Evolutionary conservation across 1,284 basidiomycete genomes (phyloP).

Genomic region (Bothia castanella): DNA sequence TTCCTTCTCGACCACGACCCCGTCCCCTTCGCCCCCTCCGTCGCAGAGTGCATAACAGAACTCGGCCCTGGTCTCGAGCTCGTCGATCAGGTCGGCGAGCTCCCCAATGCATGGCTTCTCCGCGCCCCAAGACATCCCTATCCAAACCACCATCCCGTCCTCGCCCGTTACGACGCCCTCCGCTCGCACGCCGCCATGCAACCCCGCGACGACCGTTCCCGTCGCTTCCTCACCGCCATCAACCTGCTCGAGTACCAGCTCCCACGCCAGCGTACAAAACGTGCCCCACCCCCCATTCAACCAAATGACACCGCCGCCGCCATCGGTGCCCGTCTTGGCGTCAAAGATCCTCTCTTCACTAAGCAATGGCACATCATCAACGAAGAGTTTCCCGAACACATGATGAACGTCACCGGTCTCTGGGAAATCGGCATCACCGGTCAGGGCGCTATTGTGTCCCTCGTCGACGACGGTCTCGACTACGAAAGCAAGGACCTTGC

Average conservation of each 20-base stretch:
- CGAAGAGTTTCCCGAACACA: constrained; percentile 67
- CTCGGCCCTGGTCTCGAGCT: constrained; percentile 82
- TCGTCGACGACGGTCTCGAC: constrained; percentile 97
- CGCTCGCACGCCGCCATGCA: constrained; percentile 35
- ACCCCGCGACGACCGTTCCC: constrained; percentile 32
- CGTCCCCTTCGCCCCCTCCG: constrained; percentile 43
- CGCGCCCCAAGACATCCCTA: constrained; percentile 44
- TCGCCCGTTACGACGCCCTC: constrained; percentile 49
- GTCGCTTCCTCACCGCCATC: constrained; percentile 50
- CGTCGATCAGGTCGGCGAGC: constrained; percentile 85
- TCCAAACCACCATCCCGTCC: constrained; percentile 44
- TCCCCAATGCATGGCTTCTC: constrained; percentile 84
- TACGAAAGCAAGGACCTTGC: constrained; percentile 84
- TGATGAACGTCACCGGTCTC: constrained; percentile 81
- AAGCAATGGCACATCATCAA: constrained; percentile 94
- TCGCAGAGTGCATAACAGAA: constrained; percentile 53
- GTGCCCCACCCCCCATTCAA: constrained; percentile 57
- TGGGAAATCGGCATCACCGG: constrained; percentile 89
- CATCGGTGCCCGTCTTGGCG: constrained; percentile 61
- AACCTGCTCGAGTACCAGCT: constrained; percentile 56
- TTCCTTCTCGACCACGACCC: constrained; percentile 82
- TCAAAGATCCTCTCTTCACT: constrained; percentile 84
- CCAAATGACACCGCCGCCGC: constrained; percentile 39
- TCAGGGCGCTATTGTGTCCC: constrained; percentile 79
- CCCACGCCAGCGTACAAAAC: constrained; percentile 63